Base-by-base conservation (phyloP, 2,329 filamentous ascomycete species). In the Tolypocladium guangdongense region DNA sequence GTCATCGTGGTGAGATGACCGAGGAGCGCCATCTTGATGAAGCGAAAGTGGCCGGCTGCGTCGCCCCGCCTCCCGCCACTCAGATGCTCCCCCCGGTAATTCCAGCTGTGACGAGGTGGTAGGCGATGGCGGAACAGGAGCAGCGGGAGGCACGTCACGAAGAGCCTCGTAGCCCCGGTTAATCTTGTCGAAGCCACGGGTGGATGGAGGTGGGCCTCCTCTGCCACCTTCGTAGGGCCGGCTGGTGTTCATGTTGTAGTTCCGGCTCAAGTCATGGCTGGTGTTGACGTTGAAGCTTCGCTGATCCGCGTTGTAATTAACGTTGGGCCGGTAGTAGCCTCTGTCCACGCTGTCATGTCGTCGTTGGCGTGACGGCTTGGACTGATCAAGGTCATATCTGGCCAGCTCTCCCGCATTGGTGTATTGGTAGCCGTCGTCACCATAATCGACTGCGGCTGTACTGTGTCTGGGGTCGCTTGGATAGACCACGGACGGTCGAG, bases 131-230 rank as follows among this genome's bases (percentile, higher is more conserved):
- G 70, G 64, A 16, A 68, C 63, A 4, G 73, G 69, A n/a, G 67
- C 73, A 30, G 69, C 61, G 8, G 75, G 72, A 0, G 74, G 72
- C 16, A 77, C 68, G 7, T 69, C 64, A 10, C 66, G 59, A 41
- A 76, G 69, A 32, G 74, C 65, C 27, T 79, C 77, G 56, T 80
- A 81, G 7, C 70, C 48, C 54, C 78, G 72, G 59, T 80, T 80
- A 57, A 88, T 80, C 68, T 82, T 87, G 60, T 89, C 86, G 58
- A 90, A 82, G 0, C 84, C 86, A 59, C 85, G 76, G 3, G 82
- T 87, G 6, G 83, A 81, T 5, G 84, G 84, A 11, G 87, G 87
- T 2, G 86, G 86, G 0, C 78, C 76, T 35, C 77, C 66, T 27
- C 69, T 63, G 43, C 59, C 64, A 20, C 43, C 27, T 16, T 77